These are phyloP conservation scores for Trichoderma virens DNA, from an alignment of 495 filamentous ascomycete species.

Conservation along the genomic window DNA sequence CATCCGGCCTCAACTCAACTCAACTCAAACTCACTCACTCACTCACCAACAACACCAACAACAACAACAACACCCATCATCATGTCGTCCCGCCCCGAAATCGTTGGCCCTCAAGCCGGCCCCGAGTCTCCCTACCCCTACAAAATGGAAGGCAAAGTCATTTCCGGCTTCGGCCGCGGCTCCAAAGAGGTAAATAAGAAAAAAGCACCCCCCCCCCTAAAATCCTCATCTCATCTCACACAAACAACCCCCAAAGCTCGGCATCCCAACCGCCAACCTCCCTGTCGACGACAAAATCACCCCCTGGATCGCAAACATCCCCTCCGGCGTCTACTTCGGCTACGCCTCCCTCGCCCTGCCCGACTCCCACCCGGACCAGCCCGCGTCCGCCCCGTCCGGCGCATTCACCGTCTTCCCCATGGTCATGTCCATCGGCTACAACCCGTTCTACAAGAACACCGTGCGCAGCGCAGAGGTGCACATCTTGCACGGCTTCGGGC, in stretches of 20 bases:
- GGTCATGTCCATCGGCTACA: slow-evolving; percentile 94
- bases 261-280: slow-evolving; percentile 96
- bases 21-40: not conserved
- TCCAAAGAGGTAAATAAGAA: slow-evolving; percentile 62
- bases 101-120: slow-evolving; percentile 62
- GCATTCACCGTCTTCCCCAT: slow-evolving; percentile 58
- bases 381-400: not conserved
- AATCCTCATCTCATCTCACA: not conserved
- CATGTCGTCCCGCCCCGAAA: slow-evolving; percentile 41
- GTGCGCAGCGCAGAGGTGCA: slow-evolving; percentile 85
- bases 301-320: slow-evolving; percentile 60
- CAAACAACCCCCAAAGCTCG: slow-evolving; percentile 47
- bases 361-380: slow-evolving; percentile 27
- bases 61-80: slow-evolving; percentile 13
- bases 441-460: slow-evolving; percentile 87
- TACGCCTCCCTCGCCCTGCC: slow-evolving; percentile 63
- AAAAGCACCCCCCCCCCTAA: not conserved
- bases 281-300: slow-evolving; percentile 62
- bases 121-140: slow-evolving; percentile 75
- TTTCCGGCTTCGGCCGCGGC: slow-evolving; percentile 89
- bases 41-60: not conserved
- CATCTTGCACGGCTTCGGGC: slow-evolving; percentile 63
- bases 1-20: not conserved
- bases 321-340: slow-evolving; percentile 86
- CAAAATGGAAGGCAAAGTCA: slow-evolving; percentile 70